Percentiles rank a stretch among this genome's conserved stretches.
Conservation (phyloP, 139 green algal genomes). For the Limnomonas spitsbergensis region DNA sequence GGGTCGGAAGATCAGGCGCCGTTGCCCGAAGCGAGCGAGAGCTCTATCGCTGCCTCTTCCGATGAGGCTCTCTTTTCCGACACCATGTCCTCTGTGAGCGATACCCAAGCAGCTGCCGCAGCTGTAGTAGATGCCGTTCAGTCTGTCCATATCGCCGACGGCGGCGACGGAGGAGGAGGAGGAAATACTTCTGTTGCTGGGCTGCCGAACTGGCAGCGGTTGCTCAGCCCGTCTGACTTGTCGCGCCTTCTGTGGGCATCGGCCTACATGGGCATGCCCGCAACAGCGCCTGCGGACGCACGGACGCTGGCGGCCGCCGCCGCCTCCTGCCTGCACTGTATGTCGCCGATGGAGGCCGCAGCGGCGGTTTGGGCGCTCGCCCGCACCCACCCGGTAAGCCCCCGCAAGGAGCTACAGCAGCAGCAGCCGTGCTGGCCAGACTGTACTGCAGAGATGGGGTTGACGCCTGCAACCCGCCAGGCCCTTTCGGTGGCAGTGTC, state of each 20-base stretch:
- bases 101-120: not conserved
- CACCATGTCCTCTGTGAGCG: not conserved
- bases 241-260: not conserved
- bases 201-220: not conserved
- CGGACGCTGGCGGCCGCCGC: not conserved
- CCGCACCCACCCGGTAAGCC: too few relatives aligned
- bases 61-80: not conserved
- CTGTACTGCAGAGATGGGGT: too few relatives aligned
- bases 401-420: too few relatives aligned
- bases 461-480: too few relatives aligned
- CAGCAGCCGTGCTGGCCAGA: too few relatives aligned
- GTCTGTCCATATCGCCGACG: too few relatives aligned
- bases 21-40: not conserved
- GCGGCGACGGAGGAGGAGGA: not conserved
- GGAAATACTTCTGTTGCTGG: not conserved
- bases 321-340: not conserved
- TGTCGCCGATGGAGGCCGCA: not conserved
- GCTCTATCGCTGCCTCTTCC: not conserved
- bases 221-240: too few relatives aligned
- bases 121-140: not conserved
- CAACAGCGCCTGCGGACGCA: not conserved
- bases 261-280: not conserved
- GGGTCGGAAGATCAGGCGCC: not conserved
- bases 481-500: too few relatives aligned
- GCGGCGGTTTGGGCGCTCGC: not conserved